Percentiles rank a stretch among this genome's conserved stretches.
phyloP scores from a whole-genome alignment of 1,284 basidiomycete species.

The Cutaneotrichosporon curvatum region DNA sequence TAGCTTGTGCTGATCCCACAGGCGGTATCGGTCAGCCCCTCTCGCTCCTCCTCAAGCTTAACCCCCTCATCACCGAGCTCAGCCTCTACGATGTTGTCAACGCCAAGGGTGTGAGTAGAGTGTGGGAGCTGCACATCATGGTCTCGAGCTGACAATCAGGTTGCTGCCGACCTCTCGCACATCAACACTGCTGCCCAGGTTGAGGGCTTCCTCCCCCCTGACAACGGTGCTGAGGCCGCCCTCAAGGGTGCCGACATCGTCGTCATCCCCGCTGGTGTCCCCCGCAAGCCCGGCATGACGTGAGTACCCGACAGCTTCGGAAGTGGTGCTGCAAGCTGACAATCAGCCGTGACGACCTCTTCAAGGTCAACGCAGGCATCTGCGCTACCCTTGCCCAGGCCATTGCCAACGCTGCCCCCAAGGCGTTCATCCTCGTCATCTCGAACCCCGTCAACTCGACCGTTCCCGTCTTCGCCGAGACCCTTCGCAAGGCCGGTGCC shows the following conservation, averaged over 20 bases:
- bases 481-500: conserved; percentile 86
- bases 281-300: conserved; percentile 68
- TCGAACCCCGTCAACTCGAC: conserved; percentile 81
- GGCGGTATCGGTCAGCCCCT: conserved; percentile 79
- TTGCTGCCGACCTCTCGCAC: conserved; percentile 88
- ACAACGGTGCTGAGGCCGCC: conserved; percentile 44
- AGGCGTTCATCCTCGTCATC: conserved; percentile 90
- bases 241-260: conserved; percentile 57
- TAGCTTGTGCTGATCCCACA: conserved; percentile 16
- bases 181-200: conserved; percentile 84
- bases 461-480: conserved; percentile 92
- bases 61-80: conserved; percentile 77
- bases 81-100: conserved; percentile 71
- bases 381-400: conserved; percentile 90
- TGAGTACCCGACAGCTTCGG: conserved; percentile 43
- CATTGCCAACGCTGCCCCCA: conserved; percentile 76
- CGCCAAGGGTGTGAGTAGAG: conserved; percentile 40
- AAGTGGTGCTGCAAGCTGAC: conserved; percentile 1
- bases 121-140: too few species aligned
- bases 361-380: conserved; percentile 59
- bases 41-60: conserved; percentile 80
- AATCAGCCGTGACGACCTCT: conserved; percentile 82
- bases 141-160: conserved; percentile 26
- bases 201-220: conserved; percentile 47
- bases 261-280: conserved; percentile 96